Percentiles rank a stretch among this genome's conserved stretches.
phyloP scores from a whole-genome alignment of 441 rosid species.

The Bruguiera hainesii region DNA sequence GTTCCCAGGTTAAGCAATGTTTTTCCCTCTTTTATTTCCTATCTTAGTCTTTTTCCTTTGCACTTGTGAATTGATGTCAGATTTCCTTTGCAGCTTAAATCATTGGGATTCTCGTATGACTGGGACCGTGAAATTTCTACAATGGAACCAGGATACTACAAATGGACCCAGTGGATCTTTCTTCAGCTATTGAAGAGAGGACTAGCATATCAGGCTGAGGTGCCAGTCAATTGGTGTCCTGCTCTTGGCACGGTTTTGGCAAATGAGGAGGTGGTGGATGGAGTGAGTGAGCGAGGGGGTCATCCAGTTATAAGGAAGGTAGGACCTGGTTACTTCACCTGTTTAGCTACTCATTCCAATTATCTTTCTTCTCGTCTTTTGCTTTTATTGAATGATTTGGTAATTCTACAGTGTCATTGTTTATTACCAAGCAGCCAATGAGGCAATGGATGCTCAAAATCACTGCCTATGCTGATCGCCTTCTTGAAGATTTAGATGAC shows the following conservation, averaged over 20 bases:
- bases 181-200: conserved; percentile 95
- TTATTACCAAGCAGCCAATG: conserved; percentile 99
- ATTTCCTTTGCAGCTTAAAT: conserved; percentile 67
- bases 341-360: conserved; percentile 16
- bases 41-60: background rate
- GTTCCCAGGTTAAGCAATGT: conserved; percentile 56
- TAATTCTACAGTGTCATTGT: conserved; percentile 95
- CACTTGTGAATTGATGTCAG: conserved; percentile 13
- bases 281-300: conserved; percentile 97
- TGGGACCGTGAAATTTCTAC: conserved; percentile 98
- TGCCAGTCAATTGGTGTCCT: conserved; percentile 98
- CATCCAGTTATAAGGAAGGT: conserved; percentile 97
- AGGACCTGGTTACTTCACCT: conserved; percentile 15
- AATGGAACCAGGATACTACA: conserved; percentile 82
- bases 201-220: conserved; percentile 99
- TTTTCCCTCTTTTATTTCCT: background rate
- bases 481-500: conserved; percentile 86
- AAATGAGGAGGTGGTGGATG: conserved; percentile 97
- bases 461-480: conserved; percentile 93
- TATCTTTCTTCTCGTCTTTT: conserved; percentile 25
- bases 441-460: conserved; percentile 99
- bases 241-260: conserved; percentile 99
- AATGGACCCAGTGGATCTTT: conserved; percentile 99
- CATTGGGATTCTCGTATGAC: conserved; percentile 89
- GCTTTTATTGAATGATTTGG: conserved; percentile 56